A percentile compares a stretch with the other conserved stretches of the same genome.
Evolutionary conservation across 257 asterid species (phyloP).

Genomic region (Plantago ovata): DNA sequence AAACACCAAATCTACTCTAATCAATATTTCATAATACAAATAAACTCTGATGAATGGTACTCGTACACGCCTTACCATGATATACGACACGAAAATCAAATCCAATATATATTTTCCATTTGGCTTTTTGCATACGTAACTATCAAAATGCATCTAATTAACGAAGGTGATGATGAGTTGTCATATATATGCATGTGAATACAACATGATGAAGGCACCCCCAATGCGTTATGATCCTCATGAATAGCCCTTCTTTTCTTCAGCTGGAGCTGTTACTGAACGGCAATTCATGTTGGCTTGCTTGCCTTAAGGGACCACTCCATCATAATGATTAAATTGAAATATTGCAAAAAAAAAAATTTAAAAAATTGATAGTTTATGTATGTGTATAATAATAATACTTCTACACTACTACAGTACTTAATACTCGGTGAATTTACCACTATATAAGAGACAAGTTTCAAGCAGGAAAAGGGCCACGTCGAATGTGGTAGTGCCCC

Average conservation of each 20-base stretch:
- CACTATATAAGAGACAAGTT: slow-evolving; percentile 18
- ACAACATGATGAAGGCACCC: slow-evolving; percentile 13
- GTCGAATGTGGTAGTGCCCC: slow-evolving; percentile 20
- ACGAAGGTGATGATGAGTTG: slow-evolving; percentile 35
- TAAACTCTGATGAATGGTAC: too few relatives aligned
- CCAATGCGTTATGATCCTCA: slow-evolving; percentile 29
- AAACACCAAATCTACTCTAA: too few relatives aligned
- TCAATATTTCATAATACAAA: too few relatives aligned
- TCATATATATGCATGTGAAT: slow-evolving; percentile 41
- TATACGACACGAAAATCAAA: too few relatives aligned
- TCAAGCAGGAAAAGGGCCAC: background rate
- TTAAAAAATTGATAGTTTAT: too few relatives aligned
- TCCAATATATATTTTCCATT: too few relatives aligned
- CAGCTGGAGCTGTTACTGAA: slow-evolving; percentile 15
- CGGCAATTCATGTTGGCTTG: background rate
- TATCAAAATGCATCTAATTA: slow-evolving; percentile 36
- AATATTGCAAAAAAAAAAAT: too few relatives aligned
- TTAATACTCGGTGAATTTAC: too few relatives aligned
- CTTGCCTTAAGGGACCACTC: slow-evolving; percentile 30
- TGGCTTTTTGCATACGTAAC: too few relatives aligned
- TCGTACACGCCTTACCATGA: too few relatives aligned
- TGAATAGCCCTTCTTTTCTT: slow-evolving; percentile 27
- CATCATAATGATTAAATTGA: slow-evolving; percentile 4
- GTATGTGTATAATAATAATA: too few relatives aligned
- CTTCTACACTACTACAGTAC: too few relatives aligned